These are phyloP conservation scores for Canavalia ensiformis DNA, from an alignment of 306 rosid species.

Conservation along the genomic window DNA sequence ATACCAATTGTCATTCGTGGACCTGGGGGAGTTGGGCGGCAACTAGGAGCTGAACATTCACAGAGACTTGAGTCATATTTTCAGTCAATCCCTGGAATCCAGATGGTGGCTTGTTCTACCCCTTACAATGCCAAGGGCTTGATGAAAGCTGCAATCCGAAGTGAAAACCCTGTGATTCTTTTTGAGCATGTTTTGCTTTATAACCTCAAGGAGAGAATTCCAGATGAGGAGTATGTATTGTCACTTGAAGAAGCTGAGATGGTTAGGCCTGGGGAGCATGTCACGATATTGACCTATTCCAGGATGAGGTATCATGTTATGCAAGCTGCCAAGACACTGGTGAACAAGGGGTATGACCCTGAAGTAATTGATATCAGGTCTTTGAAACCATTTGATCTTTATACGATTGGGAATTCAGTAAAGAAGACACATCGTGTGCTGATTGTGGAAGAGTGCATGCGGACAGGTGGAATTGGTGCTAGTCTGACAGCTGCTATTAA, in stretches of 20 bases:
- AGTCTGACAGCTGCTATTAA: slow-evolving; percentile 88
- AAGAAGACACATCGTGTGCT: slow-evolving; percentile 93
- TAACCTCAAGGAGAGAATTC: slow-evolving; percentile 94
- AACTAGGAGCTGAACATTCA: slow-evolving; percentile 97
- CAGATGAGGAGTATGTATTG: slow-evolving; percentile 93
- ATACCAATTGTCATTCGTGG: slow-evolving; percentile 97
- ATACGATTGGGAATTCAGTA: slow-evolving; percentile 89
- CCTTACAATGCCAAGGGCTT: slow-evolving; percentile 97
- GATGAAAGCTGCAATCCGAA: slow-evolving; percentile 97
- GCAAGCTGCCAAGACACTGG: slow-evolving; percentile 98
- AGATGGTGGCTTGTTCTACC: slow-evolving; percentile 99
- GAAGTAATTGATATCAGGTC: slow-evolving; percentile 97
- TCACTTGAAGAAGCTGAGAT: slow-evolving; percentile 95
- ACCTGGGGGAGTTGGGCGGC: slow-evolving; percentile 98
- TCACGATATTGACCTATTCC: slow-evolving; percentile 89
- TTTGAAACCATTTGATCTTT: slow-evolving; percentile 88
- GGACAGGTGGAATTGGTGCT: slow-evolving; percentile 96
- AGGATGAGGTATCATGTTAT: slow-evolving; percentile 98
- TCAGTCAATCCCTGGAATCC: slow-evolving; percentile 97
- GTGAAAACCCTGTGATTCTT: slow-evolving; percentile 95
- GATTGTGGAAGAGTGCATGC: slow-evolving; percentile 97
- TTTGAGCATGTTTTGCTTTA: slow-evolving; percentile 96
- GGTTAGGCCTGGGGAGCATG: slow-evolving; percentile 97
- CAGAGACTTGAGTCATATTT: slow-evolving; percentile 94
- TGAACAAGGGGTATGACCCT: slow-evolving; percentile 94